These are phyloP conservation scores for Geotrichum fermentans DNA, from an alignment of 1,139 yeast species.

Conservation along the genomic window DNA sequence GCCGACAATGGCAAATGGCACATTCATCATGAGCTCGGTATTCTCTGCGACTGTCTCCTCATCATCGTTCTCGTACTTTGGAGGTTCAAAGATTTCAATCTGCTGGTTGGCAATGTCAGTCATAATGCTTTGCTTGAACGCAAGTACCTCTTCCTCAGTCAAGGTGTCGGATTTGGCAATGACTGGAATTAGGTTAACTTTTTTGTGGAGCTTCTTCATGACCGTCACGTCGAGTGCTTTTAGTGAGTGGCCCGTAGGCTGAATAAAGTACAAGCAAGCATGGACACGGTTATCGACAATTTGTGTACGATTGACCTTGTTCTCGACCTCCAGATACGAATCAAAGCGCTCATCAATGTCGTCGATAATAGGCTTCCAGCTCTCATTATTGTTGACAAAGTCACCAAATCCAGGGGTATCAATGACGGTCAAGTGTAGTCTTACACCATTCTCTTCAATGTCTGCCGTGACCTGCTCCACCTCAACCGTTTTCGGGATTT, in stretches of 20 bases:
- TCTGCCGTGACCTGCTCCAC: slow-evolving; percentile 67
- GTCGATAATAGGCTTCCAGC: slow-evolving; percentile 91
- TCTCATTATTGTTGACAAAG: slow-evolving; percentile 75
- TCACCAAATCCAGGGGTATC: slow-evolving; percentile 97
- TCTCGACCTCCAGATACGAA: slow-evolving; percentile 83
- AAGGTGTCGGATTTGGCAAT: slow-evolving; percentile 93
- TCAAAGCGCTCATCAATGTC: slow-evolving; percentile 86
- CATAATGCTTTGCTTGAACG: slow-evolving; percentile 65
- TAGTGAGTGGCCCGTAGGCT: slow-evolving; percentile 94
- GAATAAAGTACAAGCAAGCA: slow-evolving; percentile 94
- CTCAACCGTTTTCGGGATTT: slow-evolving; percentile 46
- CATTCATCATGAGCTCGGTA: slow-evolving; percentile 45
- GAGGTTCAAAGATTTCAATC: slow-evolving; percentile 76
- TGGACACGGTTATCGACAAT: slow-evolving; percentile 89
- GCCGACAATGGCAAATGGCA: slow-evolving; percentile 92
- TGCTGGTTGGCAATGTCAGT: slow-evolving; percentile 73
- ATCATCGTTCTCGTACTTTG: slow-evolving; percentile 76
- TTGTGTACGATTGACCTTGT: slow-evolving; percentile 72
- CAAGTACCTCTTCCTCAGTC: slow-evolving; percentile 75
- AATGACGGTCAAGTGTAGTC: slow-evolving; percentile 75
- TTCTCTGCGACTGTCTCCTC: slow-evolving; percentile 68
- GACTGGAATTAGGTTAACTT: slow-evolving; percentile 89
- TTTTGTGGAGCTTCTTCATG: slow-evolving; percentile 84
- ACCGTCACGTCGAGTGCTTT: slow-evolving; percentile 84
- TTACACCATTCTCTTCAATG: slow-evolving; percentile 91